Evolutionary conservation across 2,329 filamentous ascomycete genomes (phyloP), one percentile per base, ranked within the genome.

Genomic region (Chaetomiaceae sp.): DNA sequence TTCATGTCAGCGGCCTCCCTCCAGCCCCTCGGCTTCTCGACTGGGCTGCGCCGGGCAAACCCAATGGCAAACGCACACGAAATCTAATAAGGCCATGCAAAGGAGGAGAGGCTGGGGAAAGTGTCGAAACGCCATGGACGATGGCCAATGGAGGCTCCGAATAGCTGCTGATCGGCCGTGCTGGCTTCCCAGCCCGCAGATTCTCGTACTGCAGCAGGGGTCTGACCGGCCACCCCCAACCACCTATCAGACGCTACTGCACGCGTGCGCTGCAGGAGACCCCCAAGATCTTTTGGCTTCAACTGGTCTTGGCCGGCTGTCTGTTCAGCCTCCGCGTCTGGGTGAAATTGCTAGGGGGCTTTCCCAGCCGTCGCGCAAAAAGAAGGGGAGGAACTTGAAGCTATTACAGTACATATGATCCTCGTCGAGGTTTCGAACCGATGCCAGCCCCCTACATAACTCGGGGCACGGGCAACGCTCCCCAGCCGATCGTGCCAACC

Each of bases 41-140:
- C 27, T n/a, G n/a, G 43, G 27, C 33, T n/a, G 16, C 53, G 7
- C 21, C 27, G 34, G 33, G 42, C 49, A 44, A 58, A 52, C 51
- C 64, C 64, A 65, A 65, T 66, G 49, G 55, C 56, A 55, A 42
- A 40, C 41, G 47, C 58, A 58, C 64, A 65, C 62, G 63, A 61
- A 58, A 55, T 51, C 47, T 48, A 42, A 48, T 48, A 42, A 48
- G 49, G 54, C 54, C 41, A 18, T 32, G 46, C 29, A 51, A 38
- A 34, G 25, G 27, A 37, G 38, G 40, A 49, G 59, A 60, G 63
- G 62, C 53, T 64, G 62, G 62, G 61, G 51, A 40, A 55, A 56
- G 32, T 32, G 38, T 23, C 37, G 16, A 29, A 32, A 20, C 27
- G 23, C 47, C 13, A 23, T 30, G 44, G 48, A 44, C 20, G 47